These are phyloP conservation scores for Grammothele lineata DNA, from an alignment of 768 basidiomycete genomes.

Conservation along the genomic window DNA sequence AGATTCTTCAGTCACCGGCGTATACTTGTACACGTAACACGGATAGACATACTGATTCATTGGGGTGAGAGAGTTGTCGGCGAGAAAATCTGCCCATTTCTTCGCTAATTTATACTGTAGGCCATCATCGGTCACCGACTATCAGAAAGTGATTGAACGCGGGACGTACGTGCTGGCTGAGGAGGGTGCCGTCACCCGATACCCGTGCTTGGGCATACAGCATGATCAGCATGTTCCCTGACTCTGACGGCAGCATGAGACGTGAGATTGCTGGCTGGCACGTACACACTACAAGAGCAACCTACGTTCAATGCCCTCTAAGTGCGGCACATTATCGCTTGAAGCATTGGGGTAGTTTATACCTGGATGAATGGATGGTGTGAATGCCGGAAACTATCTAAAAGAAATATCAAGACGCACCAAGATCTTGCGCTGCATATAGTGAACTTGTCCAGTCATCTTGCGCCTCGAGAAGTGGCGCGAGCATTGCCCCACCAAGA, in stretches of 20 bases:
- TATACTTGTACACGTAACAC: background rate
- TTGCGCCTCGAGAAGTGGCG: constrained; percentile 26
- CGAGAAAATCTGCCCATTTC: constrained; percentile 19
- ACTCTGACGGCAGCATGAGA: constrained; percentile 17
- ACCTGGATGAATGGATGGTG: background rate
- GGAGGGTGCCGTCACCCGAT: constrained; percentile 24
- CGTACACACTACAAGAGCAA: background rate
- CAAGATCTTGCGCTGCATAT: constrained; percentile 27
- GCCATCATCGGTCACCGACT: background rate
- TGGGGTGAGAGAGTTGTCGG: constrained; percentile 12
- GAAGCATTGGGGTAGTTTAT: constrained; percentile 12
- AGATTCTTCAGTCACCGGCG: background rate
- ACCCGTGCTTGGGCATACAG: constrained; percentile 26
- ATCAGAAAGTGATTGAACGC: too few species aligned
- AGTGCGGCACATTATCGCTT: constrained; percentile 2
- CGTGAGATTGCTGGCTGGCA: too few species aligned
- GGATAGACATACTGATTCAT: background rate
- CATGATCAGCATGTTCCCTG: constrained; percentile 29
- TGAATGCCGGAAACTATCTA: background rate
- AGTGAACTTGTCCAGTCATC: constrained; percentile 9
- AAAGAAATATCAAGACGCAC: constrained; percentile 10
- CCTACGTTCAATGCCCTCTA: constrained; percentile 14
- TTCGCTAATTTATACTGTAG: constrained; percentile 19
- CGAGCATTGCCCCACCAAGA: constrained; percentile 22
- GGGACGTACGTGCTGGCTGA: constrained; percentile 8